phyloP scores from a whole-genome alignment of 1,284 basidiomycete species.

The Erythrobasidium hasegawianum region DNA sequence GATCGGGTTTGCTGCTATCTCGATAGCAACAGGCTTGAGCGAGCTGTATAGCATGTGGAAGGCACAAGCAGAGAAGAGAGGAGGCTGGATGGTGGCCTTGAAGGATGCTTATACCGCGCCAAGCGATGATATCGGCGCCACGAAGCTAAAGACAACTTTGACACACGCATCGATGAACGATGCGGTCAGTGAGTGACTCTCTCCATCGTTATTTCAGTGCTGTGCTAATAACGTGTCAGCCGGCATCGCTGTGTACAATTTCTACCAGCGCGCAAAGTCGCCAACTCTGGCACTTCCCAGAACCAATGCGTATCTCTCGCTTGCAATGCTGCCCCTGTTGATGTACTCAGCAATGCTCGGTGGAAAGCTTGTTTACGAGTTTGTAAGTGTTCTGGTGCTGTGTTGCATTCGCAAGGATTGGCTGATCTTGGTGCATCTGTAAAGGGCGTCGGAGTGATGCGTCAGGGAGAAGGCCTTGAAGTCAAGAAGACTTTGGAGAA shows the following conservation, averaged over 20 bases:
- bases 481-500: conserved; percentile 16
- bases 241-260: conserved; percentile 45
- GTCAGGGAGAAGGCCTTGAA: conserved; percentile 43
- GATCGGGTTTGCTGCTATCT: conserved; percentile 43
- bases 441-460: conserved; percentile 43
- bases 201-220: background rate
- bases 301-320: conserved; percentile 39
- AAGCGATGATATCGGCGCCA: conserved; percentile 43
- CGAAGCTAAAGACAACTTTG: conserved; percentile 46
- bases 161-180: conserved; percentile 48
- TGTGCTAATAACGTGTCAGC: conserved; percentile 22
- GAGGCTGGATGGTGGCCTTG: conserved; percentile 34
- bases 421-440: too few species aligned
- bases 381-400: conserved; percentile 6
- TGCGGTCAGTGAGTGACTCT: conserved; percentile 37
- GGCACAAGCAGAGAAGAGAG: conserved; percentile 43
- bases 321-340: conserved; percentile 43
- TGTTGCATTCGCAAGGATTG: too few species aligned
- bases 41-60: conserved; percentile 46
- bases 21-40: conserved; percentile 45
- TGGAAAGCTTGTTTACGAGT: conserved; percentile 45
- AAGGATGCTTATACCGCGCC: conserved; percentile 40
- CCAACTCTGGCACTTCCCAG: conserved; percentile 41
- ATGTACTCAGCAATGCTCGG: conserved; percentile 45
- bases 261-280: conserved; percentile 43